Evolutionary conservation across 495 filamentous ascomycete species (phyloP), one percentile per base, ranked within the genome.

Genomic region (Penicillium silybi): DNA sequence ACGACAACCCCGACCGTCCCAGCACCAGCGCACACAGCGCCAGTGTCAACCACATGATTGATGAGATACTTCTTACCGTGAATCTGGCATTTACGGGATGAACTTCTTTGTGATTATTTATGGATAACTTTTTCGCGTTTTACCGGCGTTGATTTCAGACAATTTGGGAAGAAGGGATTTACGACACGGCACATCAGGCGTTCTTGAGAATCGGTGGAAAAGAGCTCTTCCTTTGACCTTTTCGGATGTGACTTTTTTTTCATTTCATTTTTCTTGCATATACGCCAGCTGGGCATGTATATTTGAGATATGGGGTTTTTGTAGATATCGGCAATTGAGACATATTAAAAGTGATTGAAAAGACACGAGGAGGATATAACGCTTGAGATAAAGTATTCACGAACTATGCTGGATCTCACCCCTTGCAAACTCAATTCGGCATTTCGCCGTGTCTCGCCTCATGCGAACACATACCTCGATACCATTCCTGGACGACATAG

Each of bases 1-100:
- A 47, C 50, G 26, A 46, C 32, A 10, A 23, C 41, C 5, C 59
- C 59, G 43, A 54, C 48, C 13, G 50, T 50, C 16, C 56, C 60
- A 2, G 44, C 53, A 2, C 34, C 59, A 9, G 52, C 43, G 13
- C 59, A 57, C 22, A 49, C 43, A n/a, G 32, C 52, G 11, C 37
- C 50, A 15, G 45, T 41, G 22, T 11, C 40, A 23, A 37, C 18
- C 38, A 18, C 22, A 41, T 58, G 54, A 55, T 53, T 54, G 9
- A 17, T 16, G n/a, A n/a, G 15, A 39, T 9, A 8, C 6, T 19
- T 6, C 37, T 39, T 18, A 19, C 18, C 29, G 18, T 39, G 18
- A 19, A 16, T 19, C n/a, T 39, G 37, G 37, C 9, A 39, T 39
- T 39, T 39, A 9, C 37, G 37, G 18, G 16, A 39, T 17, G 37